phyloP scores from a whole-genome alignment of 2,329 filamentous ascomycete species.

The Fusarium cyanostomum region DNA sequence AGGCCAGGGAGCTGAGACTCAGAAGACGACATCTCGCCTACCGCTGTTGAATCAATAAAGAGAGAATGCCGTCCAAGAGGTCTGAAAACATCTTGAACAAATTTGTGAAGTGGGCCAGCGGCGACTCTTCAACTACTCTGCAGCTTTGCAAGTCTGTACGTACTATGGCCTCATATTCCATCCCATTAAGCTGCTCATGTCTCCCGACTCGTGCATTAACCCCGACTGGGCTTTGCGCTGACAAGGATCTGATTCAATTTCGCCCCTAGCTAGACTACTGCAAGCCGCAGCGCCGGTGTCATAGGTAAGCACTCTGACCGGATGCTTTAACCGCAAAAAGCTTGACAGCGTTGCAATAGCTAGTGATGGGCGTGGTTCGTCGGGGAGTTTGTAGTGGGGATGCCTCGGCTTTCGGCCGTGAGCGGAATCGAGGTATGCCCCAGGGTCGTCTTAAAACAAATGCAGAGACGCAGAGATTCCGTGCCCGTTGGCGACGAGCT shows the following conservation, averaged over 20 bases:
- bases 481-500: neutral
- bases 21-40: slow-evolving; percentile 17
- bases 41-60: too few species aligned
- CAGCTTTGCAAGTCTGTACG: too few species aligned
- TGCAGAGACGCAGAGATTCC: neutral
- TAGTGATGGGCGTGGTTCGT: neutral
- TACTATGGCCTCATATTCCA: too few species aligned
- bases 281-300: slow-evolving; percentile 1
- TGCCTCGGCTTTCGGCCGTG: slow-evolving; percentile 4
- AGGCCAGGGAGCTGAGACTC: slow-evolving; percentile 37
- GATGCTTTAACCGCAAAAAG: slow-evolving; percentile 3
- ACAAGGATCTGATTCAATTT: neutral
- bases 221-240: neutral
- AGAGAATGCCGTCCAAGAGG: neutral
- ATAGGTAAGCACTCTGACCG: slow-evolving; percentile 14
- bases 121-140: neutral
- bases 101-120: neutral
- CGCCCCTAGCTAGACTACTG: neutral
- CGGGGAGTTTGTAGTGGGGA: neutral
- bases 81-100: slow-evolving; percentile 1
- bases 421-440: neutral
- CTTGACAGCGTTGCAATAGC: slow-evolving; percentile 1
- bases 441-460: neutral
- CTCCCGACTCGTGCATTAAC: neutral
- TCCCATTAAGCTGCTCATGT: too few species aligned